Conservation (phyloP, 2,329 filamentous ascomycete species). For the Triangularia setosa region DNA sequence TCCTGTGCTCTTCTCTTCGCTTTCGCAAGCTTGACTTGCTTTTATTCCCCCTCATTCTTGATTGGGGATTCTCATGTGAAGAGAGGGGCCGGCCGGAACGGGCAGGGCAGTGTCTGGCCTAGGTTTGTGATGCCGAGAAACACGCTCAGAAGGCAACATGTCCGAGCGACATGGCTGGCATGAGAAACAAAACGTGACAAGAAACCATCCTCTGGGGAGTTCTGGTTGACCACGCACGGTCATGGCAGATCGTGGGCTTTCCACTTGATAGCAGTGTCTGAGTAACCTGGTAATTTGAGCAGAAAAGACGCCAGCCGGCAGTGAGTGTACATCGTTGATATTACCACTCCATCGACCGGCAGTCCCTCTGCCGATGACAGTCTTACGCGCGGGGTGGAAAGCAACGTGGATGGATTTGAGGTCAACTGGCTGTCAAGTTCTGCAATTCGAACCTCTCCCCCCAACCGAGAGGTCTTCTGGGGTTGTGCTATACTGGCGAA, state of each 20-base stretch:
- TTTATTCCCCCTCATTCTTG: conserved; percentile 1
- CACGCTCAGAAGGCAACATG: background rate
- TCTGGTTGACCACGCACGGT: background rate
- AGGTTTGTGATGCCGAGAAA: background rate
- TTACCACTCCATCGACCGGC: background rate
- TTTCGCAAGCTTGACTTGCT: background rate
- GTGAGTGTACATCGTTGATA: background rate
- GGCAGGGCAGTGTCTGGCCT: background rate
- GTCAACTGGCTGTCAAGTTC: background rate
- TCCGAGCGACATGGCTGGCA: background rate
- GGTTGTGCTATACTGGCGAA: background rate
- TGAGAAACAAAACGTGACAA: background rate
- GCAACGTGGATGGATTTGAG: background rate
- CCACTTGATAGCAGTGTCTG: background rate
- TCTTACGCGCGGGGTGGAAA: background rate
- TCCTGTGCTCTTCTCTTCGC: background rate
- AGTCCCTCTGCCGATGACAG: background rate
- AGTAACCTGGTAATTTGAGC: conserved; percentile 1
- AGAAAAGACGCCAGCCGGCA: background rate
- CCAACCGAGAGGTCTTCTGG: background rate
- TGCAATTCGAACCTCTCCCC: background rate
- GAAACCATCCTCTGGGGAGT: background rate
- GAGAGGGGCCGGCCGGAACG: background rate
- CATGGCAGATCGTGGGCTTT: background rate
- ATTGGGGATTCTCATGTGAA: background rate